Conservation (phyloP, 805 yeast species). For the Starmera amethionina region DNA sequence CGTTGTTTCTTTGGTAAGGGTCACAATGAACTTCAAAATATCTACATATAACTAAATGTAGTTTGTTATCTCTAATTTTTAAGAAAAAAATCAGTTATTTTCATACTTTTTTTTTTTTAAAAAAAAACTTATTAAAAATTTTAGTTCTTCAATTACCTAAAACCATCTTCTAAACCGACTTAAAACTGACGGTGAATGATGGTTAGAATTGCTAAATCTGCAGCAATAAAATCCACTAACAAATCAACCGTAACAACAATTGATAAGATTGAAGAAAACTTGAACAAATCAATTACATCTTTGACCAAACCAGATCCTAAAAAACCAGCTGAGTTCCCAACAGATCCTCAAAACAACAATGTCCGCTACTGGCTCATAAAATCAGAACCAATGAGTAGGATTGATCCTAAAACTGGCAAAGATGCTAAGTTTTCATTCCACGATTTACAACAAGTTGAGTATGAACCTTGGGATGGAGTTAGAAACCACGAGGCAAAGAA, state of each 20-base stretch:
- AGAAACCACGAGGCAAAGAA: slow-evolving; percentile 49
- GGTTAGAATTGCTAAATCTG: too few relatives aligned
- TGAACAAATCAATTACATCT: background rate
- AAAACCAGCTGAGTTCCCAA: slow-evolving; percentile 23
- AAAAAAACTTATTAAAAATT: too few relatives aligned
- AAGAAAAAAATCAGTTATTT: too few relatives aligned
- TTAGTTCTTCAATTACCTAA: too few relatives aligned
- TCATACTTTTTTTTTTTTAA: too few relatives aligned
- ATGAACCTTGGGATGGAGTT: slow-evolving; percentile 52
- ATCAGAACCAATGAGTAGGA: slow-evolving; percentile 42
- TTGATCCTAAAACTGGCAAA: slow-evolving; percentile 34
- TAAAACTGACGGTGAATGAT: too few relatives aligned
- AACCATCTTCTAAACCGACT: too few relatives aligned
- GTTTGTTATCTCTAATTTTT: too few relatives aligned
- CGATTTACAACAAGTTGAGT: slow-evolving; percentile 27
- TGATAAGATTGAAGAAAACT: background rate
- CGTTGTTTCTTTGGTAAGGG: too few relatives aligned
- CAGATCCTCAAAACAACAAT: slow-evolving; percentile 16
- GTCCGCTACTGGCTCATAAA: slow-evolving; percentile 43
- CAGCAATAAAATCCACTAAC: too few relatives aligned
- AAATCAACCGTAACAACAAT: background rate
- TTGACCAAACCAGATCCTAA: slow-evolving; percentile 19
- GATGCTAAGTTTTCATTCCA: slow-evolving; percentile 40
- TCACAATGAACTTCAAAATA: too few relatives aligned
- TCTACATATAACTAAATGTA: too few relatives aligned